Evolutionary conservation across 2,329 filamentous ascomycete genomes (phyloP), one percentile per base, ranked within the genome.

Genomic region (Nemania sp.): DNA sequence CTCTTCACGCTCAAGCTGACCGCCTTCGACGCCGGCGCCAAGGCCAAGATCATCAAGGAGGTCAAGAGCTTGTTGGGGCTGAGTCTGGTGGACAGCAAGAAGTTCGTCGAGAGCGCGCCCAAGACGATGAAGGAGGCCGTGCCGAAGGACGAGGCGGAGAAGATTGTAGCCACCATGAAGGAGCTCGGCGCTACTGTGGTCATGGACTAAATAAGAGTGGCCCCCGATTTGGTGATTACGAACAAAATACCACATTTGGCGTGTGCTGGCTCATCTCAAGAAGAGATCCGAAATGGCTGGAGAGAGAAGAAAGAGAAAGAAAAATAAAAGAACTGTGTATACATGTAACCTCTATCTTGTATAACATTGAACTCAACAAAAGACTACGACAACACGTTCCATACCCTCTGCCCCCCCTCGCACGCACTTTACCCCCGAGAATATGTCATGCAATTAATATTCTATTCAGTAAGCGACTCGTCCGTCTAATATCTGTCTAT

Each of bases 21-120:
- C 78, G 90, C 89, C 37, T 96, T 98, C 76, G 96, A 99, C 54
- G 84, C 92, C 29, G 84, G 80, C 52, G 82, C 94, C 67, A 99
- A 99, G 84, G 92, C 96, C 72, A 99, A 99, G 90, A 83, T 99
- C 72, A 99, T 99, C 85, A 99, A 99, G 87, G 95, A 99, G 83
- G 86, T 99, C 82, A 99, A 99, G 88, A 88, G 87, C 73, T 84
- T 99, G 87, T 83, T 99, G 63, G 95, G 95, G 45, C 80, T 99
- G 75, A 96, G 91, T 76, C 85, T 99, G 81, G 96, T 99, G 70
- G 95, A 99, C 80, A 96, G 91, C 81, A 99, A 99, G 90, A 99
- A 99, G 84, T 99, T 99, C 74, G 95, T 99, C 68, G 95, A 99
- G 85, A 92, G 91, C 75, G 93, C 91, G 69, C 95, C 95, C 67